Base-by-base conservation (phyloP, 352 stramenopile species). In the Phytophthora pistaciae region DNA sequence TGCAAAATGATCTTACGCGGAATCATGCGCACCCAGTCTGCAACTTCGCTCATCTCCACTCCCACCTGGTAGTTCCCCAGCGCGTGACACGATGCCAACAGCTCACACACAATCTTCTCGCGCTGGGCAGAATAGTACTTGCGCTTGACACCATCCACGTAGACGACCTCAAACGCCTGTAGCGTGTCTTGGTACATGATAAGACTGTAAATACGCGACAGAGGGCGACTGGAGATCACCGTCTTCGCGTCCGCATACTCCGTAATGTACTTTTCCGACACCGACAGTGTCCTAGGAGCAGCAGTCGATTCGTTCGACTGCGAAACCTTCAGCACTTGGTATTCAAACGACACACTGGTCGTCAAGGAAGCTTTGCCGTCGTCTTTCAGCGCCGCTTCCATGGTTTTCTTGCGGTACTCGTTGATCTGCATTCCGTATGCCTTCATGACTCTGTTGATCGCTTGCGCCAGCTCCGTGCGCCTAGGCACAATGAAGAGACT, bases 341-440 rank as follows among this genome's bases (percentile, higher is more conserved):
- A 95, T 68, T 93, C 83, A 44, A 88, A 92, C 0, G 80, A 92
- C 36, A 90, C 72, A 18, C 70, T 77, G 1, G 86, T 83, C 0
- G 29, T 55, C 13, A 66, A 48, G 0, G 81, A 58, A 4, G 64
- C 62, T 11, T 66, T 75, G 0, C 62, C 71, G 38, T 90, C 77
- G 11, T 91, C 77, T 56, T 89, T 88, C 23, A 82, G 54, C 1
- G 84, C 86, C 0, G 67, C 75, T 29, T 88, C 85, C 74, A 95
- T 78, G 7, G 86, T 92, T 65, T 94, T 94, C 69, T 95, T 92
- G 21, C 83, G 74, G 60, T 95, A 95, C 50, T 95, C 86, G 66
- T 95, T 94, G 20, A 95, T 91, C 53, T 83, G 78, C 75, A 95
- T 95, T 14, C 79, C 83, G 54, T 94, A 95, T 4, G 80, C 78